phyloP scores from a whole-genome alignment of 2,329 filamentous ascomycete species.

The Pseudocercospora macadamiae region DNA sequence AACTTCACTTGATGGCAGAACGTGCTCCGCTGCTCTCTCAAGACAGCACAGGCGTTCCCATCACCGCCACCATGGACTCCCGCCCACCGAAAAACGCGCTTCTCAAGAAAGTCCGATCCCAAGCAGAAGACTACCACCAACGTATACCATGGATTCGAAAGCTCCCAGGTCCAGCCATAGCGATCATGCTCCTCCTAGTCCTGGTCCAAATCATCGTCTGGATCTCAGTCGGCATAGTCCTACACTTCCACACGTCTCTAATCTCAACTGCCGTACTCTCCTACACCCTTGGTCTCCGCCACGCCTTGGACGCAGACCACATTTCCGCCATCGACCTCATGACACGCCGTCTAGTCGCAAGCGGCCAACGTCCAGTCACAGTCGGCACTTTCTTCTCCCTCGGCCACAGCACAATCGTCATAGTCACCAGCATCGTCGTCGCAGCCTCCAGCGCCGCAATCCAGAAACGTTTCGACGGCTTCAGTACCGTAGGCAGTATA shows the following conservation, averaged over 20 bases:
- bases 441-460: constrained; percentile 87
- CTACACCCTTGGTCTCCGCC: constrained; percentile 85
- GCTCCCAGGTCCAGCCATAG: constrained; percentile 60
- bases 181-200: constrained; percentile 59
- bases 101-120: constrained; percentile 22
- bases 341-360: constrained; percentile 84
- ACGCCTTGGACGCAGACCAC: constrained; percentile 98
- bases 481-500: constrained; percentile 80
- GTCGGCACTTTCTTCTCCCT: constrained; percentile 95
- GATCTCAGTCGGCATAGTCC: constrained; percentile 60
- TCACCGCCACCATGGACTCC: constrained; percentile 13
- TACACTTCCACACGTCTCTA: constrained; percentile 56
- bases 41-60: background rate
- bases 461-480: constrained; percentile 76
- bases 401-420: constrained; percentile 90
- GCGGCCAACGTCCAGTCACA: constrained; percentile 82
- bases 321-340: constrained; percentile 91
- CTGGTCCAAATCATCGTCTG: constrained; percentile 61
- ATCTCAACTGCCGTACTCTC: constrained; percentile 81
- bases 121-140: constrained; percentile 47
- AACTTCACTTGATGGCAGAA: background rate
- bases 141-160: constrained; percentile 58
- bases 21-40: background rate
- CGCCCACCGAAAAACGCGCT: constrained; percentile 2
- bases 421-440: constrained; percentile 87